Conservation (phyloP, 2,329 filamentous ascomycete genomes). For the Xenosphaeropsis pyriputrescens region DNA sequence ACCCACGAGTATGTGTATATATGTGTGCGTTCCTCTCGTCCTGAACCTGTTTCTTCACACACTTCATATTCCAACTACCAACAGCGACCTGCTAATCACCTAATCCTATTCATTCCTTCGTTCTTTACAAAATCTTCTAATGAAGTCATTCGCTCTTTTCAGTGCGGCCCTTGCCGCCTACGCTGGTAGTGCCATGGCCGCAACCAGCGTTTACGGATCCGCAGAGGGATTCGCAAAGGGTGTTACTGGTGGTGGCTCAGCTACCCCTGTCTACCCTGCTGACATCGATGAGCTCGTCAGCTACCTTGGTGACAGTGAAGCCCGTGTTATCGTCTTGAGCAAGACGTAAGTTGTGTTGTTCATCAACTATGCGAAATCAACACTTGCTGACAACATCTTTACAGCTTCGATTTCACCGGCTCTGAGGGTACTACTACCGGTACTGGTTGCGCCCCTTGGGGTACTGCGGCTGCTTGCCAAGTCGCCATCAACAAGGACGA, state of each 20-base stretch:
- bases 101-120: no score
- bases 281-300: slow-evolving; percentile 38
- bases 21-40: no score
- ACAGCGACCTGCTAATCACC: no score
- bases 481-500: slow-evolving; percentile 42
- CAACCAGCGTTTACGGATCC: slow-evolving; percentile 5
- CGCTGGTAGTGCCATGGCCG: neutral
- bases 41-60: no score
- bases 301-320: slow-evolving; percentile 36
- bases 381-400: neutral
- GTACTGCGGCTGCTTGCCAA: slow-evolving; percentile 25
- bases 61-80: no score
- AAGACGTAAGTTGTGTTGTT: no score
- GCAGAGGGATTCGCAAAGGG: slow-evolving; percentile 18
- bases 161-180: no score
- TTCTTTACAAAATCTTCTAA: no score
- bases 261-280: slow-evolving; percentile 34
- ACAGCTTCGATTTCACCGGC: slow-evolving; percentile 32
- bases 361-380: no score
- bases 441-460: slow-evolving; percentile 41
- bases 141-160: no score
- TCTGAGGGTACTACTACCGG: slow-evolving; percentile 35
- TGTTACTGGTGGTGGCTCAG: slow-evolving; percentile 44
- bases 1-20: no score
- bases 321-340: slow-evolving; percentile 19